Evolutionary conservation across 2,329 filamentous ascomycete species (phyloP), one percentile per base, ranked within the genome.

Genomic region (Dryadomyces sulphureus): DNA sequence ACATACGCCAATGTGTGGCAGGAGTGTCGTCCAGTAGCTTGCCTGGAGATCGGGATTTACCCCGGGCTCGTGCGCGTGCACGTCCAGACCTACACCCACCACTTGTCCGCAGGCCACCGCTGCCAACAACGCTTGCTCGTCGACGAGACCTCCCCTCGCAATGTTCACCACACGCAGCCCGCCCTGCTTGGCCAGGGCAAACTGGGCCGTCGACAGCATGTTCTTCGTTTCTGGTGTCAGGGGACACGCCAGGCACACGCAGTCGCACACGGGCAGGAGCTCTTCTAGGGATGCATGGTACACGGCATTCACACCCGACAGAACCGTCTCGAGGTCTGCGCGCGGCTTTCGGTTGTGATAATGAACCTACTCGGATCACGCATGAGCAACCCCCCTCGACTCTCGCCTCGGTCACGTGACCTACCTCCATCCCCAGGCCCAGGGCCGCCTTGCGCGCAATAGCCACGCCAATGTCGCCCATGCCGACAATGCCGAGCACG

Each of bases 11-110:
- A 59, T 54, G 48, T 59, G 57, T 2, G 56, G 56, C 8, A 58
- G 52, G 4, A 63, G 47, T 2, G 60, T 60, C 7, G 57, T 55
- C 44, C 54, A 57, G 47, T 56, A 56, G 52, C 62, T 58, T 34
- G 58, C 56, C 11, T 42, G 52, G 21, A 61, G 52, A 42, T 50
- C 51, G 2, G 49, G 53, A 43, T 59, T 53, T 16, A 62, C 54
- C 14, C 55, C 53, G 2, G 59, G 60, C 51, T 62, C 60, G 44
- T 60, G 55, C 11, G 56, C 58, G 48, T 59, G 56, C 7, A 62
- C 59, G 38, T 62, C 60, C 4, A 63, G 45, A 1, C 59, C 60
- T 2, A 58, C 56, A 6, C 59, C 59, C 11, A 56, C 51, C 0
- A 62, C 54, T 35, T 54, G 55, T 4, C 55, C 55, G 12, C 39